A percentile compares a stretch with the other conserved stretches of the same genome.
Conservation (phyloP, 176 grass and related monocot genomes). For the Avena insularis region DNA sequence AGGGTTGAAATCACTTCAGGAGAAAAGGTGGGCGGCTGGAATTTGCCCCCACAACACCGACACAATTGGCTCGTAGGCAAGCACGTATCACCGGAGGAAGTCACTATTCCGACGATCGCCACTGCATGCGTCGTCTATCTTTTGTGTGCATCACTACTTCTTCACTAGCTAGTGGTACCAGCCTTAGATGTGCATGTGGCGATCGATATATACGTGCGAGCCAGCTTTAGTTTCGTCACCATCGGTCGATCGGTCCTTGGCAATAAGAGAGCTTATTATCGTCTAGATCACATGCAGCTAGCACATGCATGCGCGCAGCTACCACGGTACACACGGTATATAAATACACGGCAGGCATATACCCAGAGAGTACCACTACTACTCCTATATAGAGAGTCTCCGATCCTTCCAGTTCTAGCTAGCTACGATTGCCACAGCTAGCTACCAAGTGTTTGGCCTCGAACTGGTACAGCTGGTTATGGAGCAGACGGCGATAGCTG, state of each 20-base stretch:
- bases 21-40: background rate
- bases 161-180: background rate
- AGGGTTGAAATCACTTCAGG: background rate
- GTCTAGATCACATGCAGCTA: background rate
- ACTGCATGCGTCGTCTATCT: background rate
- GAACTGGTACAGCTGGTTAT: background rate
- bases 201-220: background rate
- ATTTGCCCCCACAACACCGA: background rate
- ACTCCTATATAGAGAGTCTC: background rate
- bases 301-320: background rate
- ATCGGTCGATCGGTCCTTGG: background rate
- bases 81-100: background rate
- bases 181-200: background rate
- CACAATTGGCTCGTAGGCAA: background rate
- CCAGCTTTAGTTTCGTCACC: background rate
- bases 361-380: slow-evolving; percentile 6
- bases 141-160: background rate
- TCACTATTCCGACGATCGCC: background rate
- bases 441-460: too few species aligned
- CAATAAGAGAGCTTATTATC: slow-evolving; percentile 33
- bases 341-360: slow-evolving; percentile 20
- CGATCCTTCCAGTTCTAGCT: slow-evolving; percentile 18
- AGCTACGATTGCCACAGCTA: background rate
- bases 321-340: slow-evolving; percentile 20
- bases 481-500: slow-evolving; percentile 33